These are phyloP conservation scores for Nitzschia inconspicua DNA, from an alignment of 108 stramenopile genomes.

Conservation along the genomic window DNA sequence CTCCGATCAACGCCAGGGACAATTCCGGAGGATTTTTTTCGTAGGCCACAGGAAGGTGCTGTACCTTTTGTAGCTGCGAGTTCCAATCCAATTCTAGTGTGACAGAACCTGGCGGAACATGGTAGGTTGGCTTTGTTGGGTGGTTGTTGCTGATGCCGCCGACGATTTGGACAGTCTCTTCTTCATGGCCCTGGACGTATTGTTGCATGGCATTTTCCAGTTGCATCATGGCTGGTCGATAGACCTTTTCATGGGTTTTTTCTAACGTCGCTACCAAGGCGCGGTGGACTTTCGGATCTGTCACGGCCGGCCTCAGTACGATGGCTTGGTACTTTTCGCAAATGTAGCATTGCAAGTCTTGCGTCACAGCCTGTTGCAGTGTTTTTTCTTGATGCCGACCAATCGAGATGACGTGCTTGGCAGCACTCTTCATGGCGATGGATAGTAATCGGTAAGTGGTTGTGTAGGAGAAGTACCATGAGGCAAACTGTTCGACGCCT, in stretches of 20 bases:
- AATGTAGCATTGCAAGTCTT: slow-evolving; percentile 1
- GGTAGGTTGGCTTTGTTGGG: neutral
- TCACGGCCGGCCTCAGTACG: slow-evolving; percentile 15
- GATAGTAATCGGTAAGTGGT: too few species aligned
- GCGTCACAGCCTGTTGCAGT: neutral
- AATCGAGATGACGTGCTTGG: too few species aligned
- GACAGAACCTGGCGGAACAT: neutral
- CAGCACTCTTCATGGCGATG: too few species aligned
- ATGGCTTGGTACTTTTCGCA: slow-evolving; percentile 14
- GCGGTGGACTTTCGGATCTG: slow-evolving; percentile 17
- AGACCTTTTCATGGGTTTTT: slow-evolving; percentile 7
- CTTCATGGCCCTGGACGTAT: too few species aligned
- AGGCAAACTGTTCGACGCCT: too few species aligned
- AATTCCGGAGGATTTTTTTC: slow-evolving; percentile 10
- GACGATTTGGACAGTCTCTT: too few species aligned
- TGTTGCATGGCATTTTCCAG: slow-evolving; percentile 4
- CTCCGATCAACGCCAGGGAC: slow-evolving; percentile 4
- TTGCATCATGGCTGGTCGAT: neutral
- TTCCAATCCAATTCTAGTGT: slow-evolving; percentile 15
- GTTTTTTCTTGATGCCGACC: too few species aligned
- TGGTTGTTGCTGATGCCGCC: too few species aligned
- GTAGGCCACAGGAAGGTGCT: slow-evolving; percentile 10
- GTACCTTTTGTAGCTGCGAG: slow-evolving; percentile 21
- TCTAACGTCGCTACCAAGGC: slow-evolving; percentile 11
- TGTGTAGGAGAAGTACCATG: too few species aligned